These are phyloP conservation scores for Podospora australis DNA, from an alignment of 495 filamentous ascomycete species.

Conservation along the genomic window DNA sequence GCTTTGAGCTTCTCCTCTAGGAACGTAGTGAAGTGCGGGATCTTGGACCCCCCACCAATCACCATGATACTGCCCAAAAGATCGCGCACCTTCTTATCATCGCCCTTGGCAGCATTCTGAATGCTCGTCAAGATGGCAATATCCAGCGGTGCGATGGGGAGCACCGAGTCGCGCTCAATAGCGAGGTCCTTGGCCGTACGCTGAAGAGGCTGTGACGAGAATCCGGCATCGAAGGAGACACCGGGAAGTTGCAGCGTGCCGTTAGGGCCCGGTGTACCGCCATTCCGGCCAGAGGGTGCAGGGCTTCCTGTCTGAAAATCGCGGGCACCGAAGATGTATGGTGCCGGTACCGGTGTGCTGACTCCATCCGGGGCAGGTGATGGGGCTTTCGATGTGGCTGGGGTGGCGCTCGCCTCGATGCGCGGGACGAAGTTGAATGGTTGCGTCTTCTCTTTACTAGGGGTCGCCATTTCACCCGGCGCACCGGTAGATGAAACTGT, in stretches of 20 bases:
- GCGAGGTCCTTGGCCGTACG: slow-evolving; percentile 47
- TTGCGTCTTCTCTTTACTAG: slow-evolving; percentile 46
- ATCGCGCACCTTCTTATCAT: slow-evolving; percentile 89
- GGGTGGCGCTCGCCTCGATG: slow-evolving; percentile 59
- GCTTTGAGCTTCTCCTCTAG: slow-evolving; percentile 74
- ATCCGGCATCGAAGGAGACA: slow-evolving; percentile 18
- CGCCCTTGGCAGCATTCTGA: slow-evolving; percentile 74
- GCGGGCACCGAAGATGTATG: slow-evolving; percentile 41
- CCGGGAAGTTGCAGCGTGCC: slow-evolving; percentile 10
- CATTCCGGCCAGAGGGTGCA: slow-evolving; percentile 39
- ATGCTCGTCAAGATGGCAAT: slow-evolving; percentile 83
- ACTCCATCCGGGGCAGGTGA: slow-evolving; percentile 78
- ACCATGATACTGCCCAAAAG: slow-evolving; percentile 94
- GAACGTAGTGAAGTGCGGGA: slow-evolving; percentile 63
- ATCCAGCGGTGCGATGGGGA: slow-evolving; percentile 79
- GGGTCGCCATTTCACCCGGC: slow-evolving; percentile 40
- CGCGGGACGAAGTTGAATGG: slow-evolving; percentile 51
- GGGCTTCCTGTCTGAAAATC: slow-evolving; percentile 40
- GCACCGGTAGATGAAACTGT: slow-evolving; percentile 31
- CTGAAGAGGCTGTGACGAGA: slow-evolving; percentile 32
- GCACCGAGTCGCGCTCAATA: slow-evolving; percentile 68
- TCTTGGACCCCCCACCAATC: slow-evolving; percentile 81
- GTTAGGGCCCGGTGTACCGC: slow-evolving; percentile 39
- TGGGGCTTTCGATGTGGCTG: slow-evolving; percentile 74
- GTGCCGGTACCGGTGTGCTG: slow-evolving; percentile 58